Conservation (phyloP, 805 yeast genomes). For the Starmera caribaea region DNA sequence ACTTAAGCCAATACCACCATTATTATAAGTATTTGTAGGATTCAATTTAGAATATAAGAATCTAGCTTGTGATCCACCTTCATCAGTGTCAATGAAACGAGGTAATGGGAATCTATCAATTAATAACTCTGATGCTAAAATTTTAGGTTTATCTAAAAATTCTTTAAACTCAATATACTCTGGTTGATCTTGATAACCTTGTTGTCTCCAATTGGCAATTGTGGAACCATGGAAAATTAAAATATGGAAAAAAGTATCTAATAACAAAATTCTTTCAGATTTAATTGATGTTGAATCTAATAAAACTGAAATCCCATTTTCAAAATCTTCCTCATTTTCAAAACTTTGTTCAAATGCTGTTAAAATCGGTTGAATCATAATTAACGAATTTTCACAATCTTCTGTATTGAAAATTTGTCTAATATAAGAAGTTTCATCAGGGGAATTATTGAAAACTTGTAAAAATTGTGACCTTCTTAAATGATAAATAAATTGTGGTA, state of each 20-base stretch:
- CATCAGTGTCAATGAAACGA: slow-evolving; percentile 63
- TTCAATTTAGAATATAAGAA: slow-evolving; percentile 60
- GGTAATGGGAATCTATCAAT: slow-evolving; percentile 66
- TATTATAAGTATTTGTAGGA: slow-evolving; percentile 51
- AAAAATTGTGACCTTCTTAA: slow-evolving; percentile 57
- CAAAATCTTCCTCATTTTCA: slow-evolving; percentile 28
- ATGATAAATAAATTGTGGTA: slow-evolving; percentile 62
- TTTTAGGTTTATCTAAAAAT: slow-evolving; percentile 51
- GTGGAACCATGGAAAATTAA: slow-evolving; percentile 58
- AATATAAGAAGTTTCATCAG: slow-evolving; percentile 61
- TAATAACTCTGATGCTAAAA: slow-evolving; percentile 55
- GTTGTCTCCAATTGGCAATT: slow-evolving; percentile 58
- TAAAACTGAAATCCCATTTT: slow-evolving; percentile 54
- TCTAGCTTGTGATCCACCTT: slow-evolving; percentile 70
- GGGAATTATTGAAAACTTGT: slow-evolving; percentile 59
- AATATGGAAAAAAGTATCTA: slow-evolving; percentile 64
- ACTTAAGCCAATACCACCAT: slow-evolving; percentile 18
- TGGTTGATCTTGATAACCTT: slow-evolving; percentile 50
- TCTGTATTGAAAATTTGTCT: slow-evolving; percentile 55
- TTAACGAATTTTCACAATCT: slow-evolving; percentile 48
- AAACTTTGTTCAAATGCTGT: slow-evolving; percentile 37
- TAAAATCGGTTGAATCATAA: slow-evolving; percentile 64
- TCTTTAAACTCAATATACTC: slow-evolving; percentile 51
- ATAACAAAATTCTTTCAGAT: slow-evolving; percentile 43
- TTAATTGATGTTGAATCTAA: slow-evolving; percentile 55